Evolutionary conservation across 2,329 filamentous ascomycete species (phyloP), one percentile per base, ranked within the genome.

Genomic region (Alternaria atra): DNA sequence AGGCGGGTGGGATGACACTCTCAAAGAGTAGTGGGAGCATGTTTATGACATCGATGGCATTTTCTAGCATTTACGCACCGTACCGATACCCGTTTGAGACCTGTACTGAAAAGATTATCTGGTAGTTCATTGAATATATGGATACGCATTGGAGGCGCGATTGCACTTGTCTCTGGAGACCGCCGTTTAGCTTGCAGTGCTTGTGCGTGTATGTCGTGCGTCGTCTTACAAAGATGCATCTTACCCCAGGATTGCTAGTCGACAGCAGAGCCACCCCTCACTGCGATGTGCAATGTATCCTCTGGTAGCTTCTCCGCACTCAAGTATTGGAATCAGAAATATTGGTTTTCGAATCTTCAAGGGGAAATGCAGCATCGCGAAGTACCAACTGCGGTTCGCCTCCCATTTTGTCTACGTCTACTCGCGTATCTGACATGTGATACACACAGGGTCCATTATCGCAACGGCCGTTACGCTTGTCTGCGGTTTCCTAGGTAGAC

Each of bases 1-100:
- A 62, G 93, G 91, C n/a, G 94, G 93, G 1, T 97, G 94, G 92
- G 93, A 97, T 68, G 93, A 96, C 54, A 80, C 79, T 52, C 66
- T 84, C 58, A 73, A 80, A 59, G 81, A 80, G 57, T 83, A 70
- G 58, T 40, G 47, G 9, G 39, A 35, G 44, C 40, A 46, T 51
- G 61, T 44, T 54, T 29, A 60, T 64, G 40, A 44, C 54, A 48
- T 63, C 55, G 52, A 57, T 60, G 64, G 68, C 59, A 53, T 64
- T 46, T 64, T 68, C 70, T 58, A n/a, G 64, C 64, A 64, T 70
- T 67, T 64, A 53, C 66, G 72, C 37, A 54, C 55, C 37, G 55
- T 66, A 74, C 65, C 69, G 74, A 78, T 78, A 78, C 76, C 76
- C 76, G 67, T 73, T 73, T 61, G 69, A 67, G 60, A 60, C 52